These are phyloP conservation scores for Aspergillus sp. DNA, from an alignment of 2,329 filamentous ascomycete genomes.

Conservation along the genomic window DNA sequence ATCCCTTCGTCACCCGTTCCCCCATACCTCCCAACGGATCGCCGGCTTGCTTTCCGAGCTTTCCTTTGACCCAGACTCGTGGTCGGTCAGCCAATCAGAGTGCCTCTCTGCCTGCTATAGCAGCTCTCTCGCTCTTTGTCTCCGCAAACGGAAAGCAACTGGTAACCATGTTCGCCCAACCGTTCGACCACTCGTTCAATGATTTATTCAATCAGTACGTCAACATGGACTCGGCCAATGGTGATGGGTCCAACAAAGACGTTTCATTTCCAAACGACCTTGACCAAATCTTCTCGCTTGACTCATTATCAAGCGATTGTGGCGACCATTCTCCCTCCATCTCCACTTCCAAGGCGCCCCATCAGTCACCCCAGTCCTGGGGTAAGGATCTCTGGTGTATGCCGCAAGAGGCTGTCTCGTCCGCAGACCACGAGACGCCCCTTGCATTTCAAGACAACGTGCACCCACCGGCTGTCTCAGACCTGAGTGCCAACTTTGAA, in stretches of 20 bases:
- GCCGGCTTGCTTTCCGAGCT: conserved; percentile 21
- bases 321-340: conserved; percentile 50
- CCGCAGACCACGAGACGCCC: conserved; percentile 27
- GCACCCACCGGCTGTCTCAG: conserved; percentile 36
- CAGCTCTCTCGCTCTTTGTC: conserved; percentile 19
- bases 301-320: conserved; percentile 52
- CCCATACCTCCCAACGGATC: conserved; percentile 11
- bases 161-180: conserved; percentile 49
- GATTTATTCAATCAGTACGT: conserved; percentile 65
- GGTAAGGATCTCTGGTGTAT: conserved; percentile 52
- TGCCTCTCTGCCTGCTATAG: conserved; percentile 11
- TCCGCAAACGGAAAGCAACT: conserved; percentile 49
- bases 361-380: conserved; percentile 51
- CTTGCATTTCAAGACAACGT: conserved; percentile 38
- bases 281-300: conserved; percentile 52
- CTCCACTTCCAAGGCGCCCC: conserved; percentile 44
- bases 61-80: conserved; percentile 20
- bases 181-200: conserved; percentile 54
- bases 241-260: conserved; percentile 46
- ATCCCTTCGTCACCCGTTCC: conserved; percentile 20
- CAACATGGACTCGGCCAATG: conserved; percentile 55
- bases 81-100: conserved; percentile 32
- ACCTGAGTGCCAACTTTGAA: conserved; percentile 33
- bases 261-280: conserved; percentile 50
- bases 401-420: conserved; percentile 48